Evolutionary conservation across 805 yeast genomes (phyloP).

Genomic region (Wickerhamomyces mucosus): DNA sequence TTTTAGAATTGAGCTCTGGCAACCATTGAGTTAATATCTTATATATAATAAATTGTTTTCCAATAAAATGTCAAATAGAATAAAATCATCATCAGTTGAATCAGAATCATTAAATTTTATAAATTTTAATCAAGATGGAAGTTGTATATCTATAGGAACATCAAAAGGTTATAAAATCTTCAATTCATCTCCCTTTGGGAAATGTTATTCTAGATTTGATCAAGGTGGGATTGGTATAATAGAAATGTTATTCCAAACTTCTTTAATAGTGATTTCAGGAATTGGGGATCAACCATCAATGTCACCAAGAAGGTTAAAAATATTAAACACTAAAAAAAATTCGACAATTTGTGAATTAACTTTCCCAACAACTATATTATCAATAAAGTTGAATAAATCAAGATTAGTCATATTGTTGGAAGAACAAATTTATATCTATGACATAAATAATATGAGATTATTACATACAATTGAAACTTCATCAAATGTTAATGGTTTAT

Average conservation of each 20-base stretch:
- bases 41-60: too few relatives aligned
- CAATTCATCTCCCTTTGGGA: conserved; percentile 61
- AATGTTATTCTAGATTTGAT: conserved; percentile 30
- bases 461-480: conserved; percentile 44
- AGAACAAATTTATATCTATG: conserved; percentile 64
- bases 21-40: too few relatives aligned
- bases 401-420: conserved; percentile 51
- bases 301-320: conserved; percentile 74
- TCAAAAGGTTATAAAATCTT: conserved; percentile 54
- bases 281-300: conserved; percentile 56
- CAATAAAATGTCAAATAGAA: neutral
- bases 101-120: conserved; percentile 33
- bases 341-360: conserved; percentile 61
- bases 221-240: conserved; percentile 52
- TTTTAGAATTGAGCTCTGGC: too few relatives aligned
- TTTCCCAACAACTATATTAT: conserved; percentile 52
- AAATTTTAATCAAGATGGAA: conserved; percentile 67
- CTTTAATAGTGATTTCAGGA: conserved; percentile 64
- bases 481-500: conserved; percentile 43
- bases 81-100: too few relatives aligned
- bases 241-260: conserved; percentile 72
- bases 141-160: conserved; percentile 64
- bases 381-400: conserved; percentile 56
- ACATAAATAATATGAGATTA: conserved; percentile 59
- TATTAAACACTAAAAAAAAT: conserved; percentile 66